A percentile compares a stretch with the other conserved stretches of the same genome.
Evolutionary conservation across 805 yeast genomes (phyloP).

Genomic region (Yamadazyma takamatsuzukensis): DNA sequence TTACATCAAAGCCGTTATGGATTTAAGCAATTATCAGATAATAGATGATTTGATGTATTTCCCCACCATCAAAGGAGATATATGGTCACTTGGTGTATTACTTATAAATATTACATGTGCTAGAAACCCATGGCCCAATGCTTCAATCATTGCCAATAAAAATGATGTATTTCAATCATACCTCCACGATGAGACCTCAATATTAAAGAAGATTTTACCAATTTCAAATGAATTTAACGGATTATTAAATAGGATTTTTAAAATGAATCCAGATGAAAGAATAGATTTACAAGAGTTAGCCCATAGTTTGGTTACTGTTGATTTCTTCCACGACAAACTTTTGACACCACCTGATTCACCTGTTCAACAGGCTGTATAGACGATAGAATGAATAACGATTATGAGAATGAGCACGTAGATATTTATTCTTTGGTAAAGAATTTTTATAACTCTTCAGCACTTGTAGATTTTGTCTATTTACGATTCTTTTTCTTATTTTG

Average conservation of each 20-base stretch:
- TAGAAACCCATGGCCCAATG: conserved; percentile 89
- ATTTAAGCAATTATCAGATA: conserved; percentile 24
- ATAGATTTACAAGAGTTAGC: conserved; percentile 38
- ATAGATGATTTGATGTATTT: conserved; percentile 20
- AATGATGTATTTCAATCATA: conserved; percentile 59
- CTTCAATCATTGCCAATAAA: conserved; percentile 55
- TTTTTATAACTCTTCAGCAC: too few relatives aligned
- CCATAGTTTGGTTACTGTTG: conserved; percentile 29
- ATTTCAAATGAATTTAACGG: conserved; percentile 59
- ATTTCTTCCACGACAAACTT: conserved; percentile 23
- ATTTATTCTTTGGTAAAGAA: too few relatives aligned
- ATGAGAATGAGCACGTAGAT: too few relatives aligned
- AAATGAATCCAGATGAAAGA: conserved; percentile 48
- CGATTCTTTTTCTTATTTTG: conserved; percentile 1
- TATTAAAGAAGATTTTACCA: conserved; percentile 68
- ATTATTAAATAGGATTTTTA: conserved; percentile 45
- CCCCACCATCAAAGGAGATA: conserved; percentile 76
- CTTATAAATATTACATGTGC: conserved; percentile 77
- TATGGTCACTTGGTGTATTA: conserved; percentile 80
- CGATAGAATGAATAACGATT: too few relatives aligned
- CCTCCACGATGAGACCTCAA: conserved; percentile 47
- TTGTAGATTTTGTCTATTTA: conserved; percentile 4
- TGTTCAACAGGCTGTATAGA: background rate
- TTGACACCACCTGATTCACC: conserved; percentile 16
- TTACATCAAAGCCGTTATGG: conserved; percentile 22